Evolutionary conservation across 805 yeast species (phyloP), one percentile per base, ranked within the genome.

Genomic region (Kluyveromyces dobzhanskii): DNA sequence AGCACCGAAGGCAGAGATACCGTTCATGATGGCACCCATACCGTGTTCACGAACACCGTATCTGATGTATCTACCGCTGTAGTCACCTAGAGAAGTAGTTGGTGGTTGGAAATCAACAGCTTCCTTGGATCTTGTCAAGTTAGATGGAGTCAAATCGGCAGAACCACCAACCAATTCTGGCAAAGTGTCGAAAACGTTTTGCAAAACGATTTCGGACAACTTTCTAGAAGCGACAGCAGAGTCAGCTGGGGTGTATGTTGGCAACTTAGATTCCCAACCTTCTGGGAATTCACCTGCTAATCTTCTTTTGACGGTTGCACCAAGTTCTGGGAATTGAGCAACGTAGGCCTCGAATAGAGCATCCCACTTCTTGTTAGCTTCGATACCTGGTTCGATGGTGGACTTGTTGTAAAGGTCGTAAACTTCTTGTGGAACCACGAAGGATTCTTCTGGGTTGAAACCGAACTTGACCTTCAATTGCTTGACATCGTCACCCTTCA

Each of bases 31-130:
- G 49, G 97, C 96, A 70, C 95, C 96, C 97, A 90, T 87, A 66
- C 85, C 97, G 69, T 92, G 97, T 75, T 90, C 98, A 70, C 98
- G 83, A 50, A 90, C 95, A 80, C 98, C 98, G 65, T 81, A 90
- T 71, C 97, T 82, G 67, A 90, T 73, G 73, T 90, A 90, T 64
- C 95, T 81, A 62, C 98, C 98, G 42, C 78, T 48, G 73, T 81
- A 88, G 59, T 78, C 78, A 66, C 97, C 97, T 51, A 85, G 69
- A 35, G 78, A 78, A 44, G 86, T 67, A 41, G 76, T 58, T 40
- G 86, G 85, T 40, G 92, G 85, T 76, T 92, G 96, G 88, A 88
- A 90, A 67, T 88, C 95, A 50, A 75, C 76, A 45, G 94, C 85
- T 47, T 69, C 80, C 55, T 74, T 63, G 73, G 90, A 77, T 74